Conservation (phyloP, 179 eudicot genomes). For the Silene noctiflora region DNA sequence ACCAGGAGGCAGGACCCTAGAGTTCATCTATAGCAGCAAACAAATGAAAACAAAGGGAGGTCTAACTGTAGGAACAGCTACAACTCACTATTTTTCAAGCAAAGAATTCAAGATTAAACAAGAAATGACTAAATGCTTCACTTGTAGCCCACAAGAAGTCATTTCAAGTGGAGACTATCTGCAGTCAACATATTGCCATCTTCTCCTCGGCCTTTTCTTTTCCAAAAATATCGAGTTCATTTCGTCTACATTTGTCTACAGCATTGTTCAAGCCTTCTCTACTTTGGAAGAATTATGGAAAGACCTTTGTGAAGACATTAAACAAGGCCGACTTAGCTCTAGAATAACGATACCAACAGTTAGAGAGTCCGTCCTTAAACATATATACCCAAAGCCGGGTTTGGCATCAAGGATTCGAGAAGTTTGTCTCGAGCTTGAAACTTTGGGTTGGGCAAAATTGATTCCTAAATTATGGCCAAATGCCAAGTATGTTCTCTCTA, state of each 20-base stretch:
- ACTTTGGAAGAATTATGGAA: slow-evolving; percentile 55
- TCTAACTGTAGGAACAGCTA: slow-evolving; percentile 61
- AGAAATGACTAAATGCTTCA: slow-evolving; percentile 45
- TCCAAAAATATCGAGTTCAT: slow-evolving; percentile 49
- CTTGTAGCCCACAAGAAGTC: slow-evolving; percentile 64
- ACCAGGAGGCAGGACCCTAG: slow-evolving; percentile 53
- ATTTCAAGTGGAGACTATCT: slow-evolving; percentile 59
- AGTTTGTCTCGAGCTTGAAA: slow-evolving; percentile 36
- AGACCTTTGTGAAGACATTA: slow-evolving; percentile 48
- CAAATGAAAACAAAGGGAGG: slow-evolving; percentile 63
- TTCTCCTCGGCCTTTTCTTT: slow-evolving; percentile 59
- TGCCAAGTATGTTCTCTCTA: slow-evolving; percentile 56
- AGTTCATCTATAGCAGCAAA: slow-evolving; percentile 72
- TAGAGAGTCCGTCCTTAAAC: slow-evolving; percentile 40
- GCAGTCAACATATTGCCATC: slow-evolving; percentile 71
- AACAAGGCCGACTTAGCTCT: slow-evolving; percentile 43
- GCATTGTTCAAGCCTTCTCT: slow-evolving; percentile 55
- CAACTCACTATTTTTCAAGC: slow-evolving; percentile 63
- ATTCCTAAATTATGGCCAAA: slow-evolving; percentile 54
- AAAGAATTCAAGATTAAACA: slow-evolving; percentile 60
- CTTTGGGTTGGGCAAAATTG: slow-evolving; percentile 39
- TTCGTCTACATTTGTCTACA: slow-evolving; percentile 60
- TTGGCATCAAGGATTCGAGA: slow-evolving; percentile 35
- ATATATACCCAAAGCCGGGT: slow-evolving; percentile 35
- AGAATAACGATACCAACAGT: slow-evolving; percentile 39